Percentiles rank a stretch among this genome's conserved stretches.
phyloP scores from a whole-genome alignment of 2,329 filamentous ascomycete genomes.

The Xylariaceae sp. region DNA sequence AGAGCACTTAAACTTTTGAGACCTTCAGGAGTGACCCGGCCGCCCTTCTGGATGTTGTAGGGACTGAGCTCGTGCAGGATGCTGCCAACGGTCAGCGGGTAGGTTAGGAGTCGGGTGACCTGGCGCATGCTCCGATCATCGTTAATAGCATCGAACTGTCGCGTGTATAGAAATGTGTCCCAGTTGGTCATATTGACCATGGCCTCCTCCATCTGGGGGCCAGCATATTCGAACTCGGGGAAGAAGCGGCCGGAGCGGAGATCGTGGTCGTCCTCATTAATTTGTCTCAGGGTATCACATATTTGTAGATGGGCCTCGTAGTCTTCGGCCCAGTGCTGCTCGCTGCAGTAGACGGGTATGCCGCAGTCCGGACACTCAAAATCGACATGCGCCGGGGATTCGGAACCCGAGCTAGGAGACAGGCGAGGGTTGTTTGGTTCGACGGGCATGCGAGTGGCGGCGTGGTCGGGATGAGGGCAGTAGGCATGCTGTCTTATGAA shows the following conservation, averaged over 20 bases:
- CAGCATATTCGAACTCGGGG: slow-evolving; percentile 88
- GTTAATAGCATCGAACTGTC: slow-evolving; percentile 88
- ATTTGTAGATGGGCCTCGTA: slow-evolving; percentile 91
- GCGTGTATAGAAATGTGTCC: slow-evolving; percentile 93
- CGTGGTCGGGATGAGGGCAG: slow-evolving; percentile 87
- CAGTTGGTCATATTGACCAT: slow-evolving; percentile 97
- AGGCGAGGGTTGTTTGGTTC: slow-evolving; percentile 61
- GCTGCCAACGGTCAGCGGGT: slow-evolving; percentile 87
- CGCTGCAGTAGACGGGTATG: slow-evolving; percentile 86
- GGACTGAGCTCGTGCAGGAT: slow-evolving; percentile 92
- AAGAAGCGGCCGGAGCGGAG: slow-evolving; percentile 86
- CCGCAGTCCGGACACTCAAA: slow-evolving; percentile 98
- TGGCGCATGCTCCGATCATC: slow-evolving; percentile 88
- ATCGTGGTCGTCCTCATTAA: slow-evolving; percentile 98
- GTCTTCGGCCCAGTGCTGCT: slow-evolving; percentile 93
- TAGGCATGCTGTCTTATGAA: slow-evolving; percentile 92
- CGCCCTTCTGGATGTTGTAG: slow-evolving; percentile 72
- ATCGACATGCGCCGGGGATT: slow-evolving; percentile 75
- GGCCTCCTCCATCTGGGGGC: slow-evolving; percentile 84
- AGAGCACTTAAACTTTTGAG: slow-evolving; percentile 91
- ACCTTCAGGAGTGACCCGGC: slow-evolving; percentile 79
- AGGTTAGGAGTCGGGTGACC: slow-evolving; percentile 87
- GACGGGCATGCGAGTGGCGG: slow-evolving; percentile 64
- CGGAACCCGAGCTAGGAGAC: slow-evolving; percentile 49
- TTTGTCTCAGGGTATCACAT: slow-evolving; percentile 84